Base-by-base conservation (phyloP, 768 basidiomycete genomes). In the Cyathus striatus region DNA sequence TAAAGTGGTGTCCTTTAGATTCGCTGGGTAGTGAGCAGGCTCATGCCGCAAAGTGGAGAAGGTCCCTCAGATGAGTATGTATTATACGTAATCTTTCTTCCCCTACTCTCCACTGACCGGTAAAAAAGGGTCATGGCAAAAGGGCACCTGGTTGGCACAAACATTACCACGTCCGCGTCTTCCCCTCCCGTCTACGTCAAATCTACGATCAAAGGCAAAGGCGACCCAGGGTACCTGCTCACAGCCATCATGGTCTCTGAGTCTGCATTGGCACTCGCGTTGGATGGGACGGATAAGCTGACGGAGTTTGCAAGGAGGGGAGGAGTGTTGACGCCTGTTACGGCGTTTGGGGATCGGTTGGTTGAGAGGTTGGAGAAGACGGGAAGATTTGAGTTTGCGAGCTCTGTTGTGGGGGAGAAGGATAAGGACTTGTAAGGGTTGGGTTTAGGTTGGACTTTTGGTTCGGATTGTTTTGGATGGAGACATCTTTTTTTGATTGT, bases 261-360 rank as follows among this genome's bases (percentile, higher is more conserved):
- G 65, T 78, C 76, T 13, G 94, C 89, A 0, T 71, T 97, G 12
- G 74, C 76, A 14, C 65, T 94, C 39, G 66, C 83, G 14, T 64
- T 87, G 2, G 47, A 48, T 10, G 54, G 69, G 22, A 65, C 75
- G 14, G 69, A 64, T 13, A 57, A 65, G 3, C 74, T 92, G 2
- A 77, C 90, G 0, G 49, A 68, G 1, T 58, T 83, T 5, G 82
- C 76, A 3, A 68, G 65, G 38, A 60, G 69, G 36, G 93, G 92
- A 10, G 93, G 94, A 1, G 63, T 93, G 2, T 66, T 96, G 38
- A 97, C 94, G 2, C 84, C 93, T 0, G 78, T 84, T 61, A 80
- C 78, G 3, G 93, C 88, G 1, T 73, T 95, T 44, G 93, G 92
- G 13, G 79, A 87, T 46, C 76, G 79, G 5, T 60, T 94, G 26